A percentile compares a stretch with the other conserved stretches of the same genome.
Conservation (phyloP, 768 basidiomycete genomes). For the Lactarius indigo region DNA sequence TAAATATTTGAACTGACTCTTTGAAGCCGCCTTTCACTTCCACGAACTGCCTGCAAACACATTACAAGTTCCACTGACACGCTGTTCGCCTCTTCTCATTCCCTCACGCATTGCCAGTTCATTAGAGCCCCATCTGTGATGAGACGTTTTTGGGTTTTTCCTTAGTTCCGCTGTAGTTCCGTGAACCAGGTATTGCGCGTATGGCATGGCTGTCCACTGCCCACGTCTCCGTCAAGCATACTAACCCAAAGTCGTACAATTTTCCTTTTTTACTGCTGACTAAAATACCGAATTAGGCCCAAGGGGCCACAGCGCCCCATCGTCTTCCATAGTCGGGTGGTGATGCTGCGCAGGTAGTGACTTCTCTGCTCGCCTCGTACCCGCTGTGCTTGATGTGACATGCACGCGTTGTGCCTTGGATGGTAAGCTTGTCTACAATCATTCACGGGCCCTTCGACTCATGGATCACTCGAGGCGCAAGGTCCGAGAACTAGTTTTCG, state of each 20-base stretch:
- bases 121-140: background rate
- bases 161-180: background rate
- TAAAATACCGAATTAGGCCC: background rate
- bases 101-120: background rate
- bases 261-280: background rate
- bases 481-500: background rate
- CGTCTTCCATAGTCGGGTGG: background rate
- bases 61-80: background rate
- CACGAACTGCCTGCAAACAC: background rate
- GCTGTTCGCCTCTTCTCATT: background rate
- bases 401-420: background rate
- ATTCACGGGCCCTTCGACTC: background rate
- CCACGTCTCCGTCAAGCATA: background rate
- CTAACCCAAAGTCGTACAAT: background rate
- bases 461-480: constrained; percentile 1
- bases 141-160: background rate
- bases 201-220: background rate
- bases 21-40: background rate
- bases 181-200: background rate
- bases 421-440: background rate
- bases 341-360: background rate
- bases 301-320: background rate
- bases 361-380: background rate
- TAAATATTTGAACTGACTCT: background rate
- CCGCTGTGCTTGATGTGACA: background rate